Base-by-base conservation (phyloP, 1,284 basidiomycete genomes). In the Lentinula novae-zelandiae region DNA sequence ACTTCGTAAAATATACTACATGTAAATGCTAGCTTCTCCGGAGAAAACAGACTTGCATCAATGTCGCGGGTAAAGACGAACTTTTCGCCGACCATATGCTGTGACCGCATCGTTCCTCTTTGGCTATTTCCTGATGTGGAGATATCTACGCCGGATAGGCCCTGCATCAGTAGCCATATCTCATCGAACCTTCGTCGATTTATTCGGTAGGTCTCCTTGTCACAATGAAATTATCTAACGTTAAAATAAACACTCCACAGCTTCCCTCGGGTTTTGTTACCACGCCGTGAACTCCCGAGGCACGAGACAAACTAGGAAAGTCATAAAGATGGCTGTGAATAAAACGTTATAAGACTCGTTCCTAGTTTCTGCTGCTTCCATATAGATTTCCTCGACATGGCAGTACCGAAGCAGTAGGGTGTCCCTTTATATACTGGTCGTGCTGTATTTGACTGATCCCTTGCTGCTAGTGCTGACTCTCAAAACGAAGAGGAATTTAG, bases 221-320 rank as follows among this genome's bases (percentile, higher is more conserved):
- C 62, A 63, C 60, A 61, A 48, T 46, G 50, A 60, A 53, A 60
- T 58, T 34, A 52, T 57, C 61, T 53, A 51, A 46, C 55, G 46
- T 61, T 57, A 56, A 53, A 57, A 63, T 60, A 60, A 52, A 55
- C 51, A 53, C 59, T 63, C 60, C 62, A 63, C 62, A 63, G 62
- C 62, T 53, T 60, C 55, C 56, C 44, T 46, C 44, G 17, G 44
- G 54, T 53, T 56, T 62, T 55, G 54, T 50, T 60, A 22, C 62
- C 56, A 56, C 60, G 62, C 62, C 62, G 62, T 57, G 55, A 63
- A 55, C 44, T 63, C 55, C 62, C 59, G 62, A 48, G 48, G 46
- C 60, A 61, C 62, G 62, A 60, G 62, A 49, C 52, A 55, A 57
- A 58, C 53, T 40, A 57, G 53, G 22, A 57, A 56, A 60, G 54